Percentiles rank a stretch among this genome's conserved stretches.
Conservation (phyloP, 192 early-diverging fungal species). For the Backusella tuberculispora region DNA sequence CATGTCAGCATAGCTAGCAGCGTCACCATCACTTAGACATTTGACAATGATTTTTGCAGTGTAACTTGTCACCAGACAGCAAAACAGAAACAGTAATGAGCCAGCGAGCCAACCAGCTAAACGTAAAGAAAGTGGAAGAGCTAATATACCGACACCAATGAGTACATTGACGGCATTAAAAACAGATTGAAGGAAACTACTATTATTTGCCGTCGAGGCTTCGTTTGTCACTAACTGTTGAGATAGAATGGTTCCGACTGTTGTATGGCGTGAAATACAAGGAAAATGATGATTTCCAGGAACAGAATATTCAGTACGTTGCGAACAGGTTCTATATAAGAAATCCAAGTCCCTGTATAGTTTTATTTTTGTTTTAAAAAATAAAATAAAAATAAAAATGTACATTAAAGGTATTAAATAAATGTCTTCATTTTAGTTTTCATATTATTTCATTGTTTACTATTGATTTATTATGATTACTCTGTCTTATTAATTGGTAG, state of each 20-base stretch:
- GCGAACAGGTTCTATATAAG: constrained; percentile 14
- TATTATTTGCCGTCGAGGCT: constrained; percentile 5
- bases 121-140: constrained; percentile 61
- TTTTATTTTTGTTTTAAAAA: neutral
- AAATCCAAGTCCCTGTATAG: neutral
- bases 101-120: constrained; percentile 64
- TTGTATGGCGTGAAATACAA: constrained; percentile 27
- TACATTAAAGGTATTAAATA: neutral
- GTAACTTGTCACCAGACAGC: constrained; percentile 44
- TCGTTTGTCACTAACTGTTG: neutral
- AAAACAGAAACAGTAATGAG: constrained; percentile 48
- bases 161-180: constrained; percentile 65
- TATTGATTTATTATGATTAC: neutral
- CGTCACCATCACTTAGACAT: constrained; percentile 44
- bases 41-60: constrained; percentile 62
- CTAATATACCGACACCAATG: constrained; percentile 68
- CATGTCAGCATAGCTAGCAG: constrained; percentile 48
- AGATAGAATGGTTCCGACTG: constrained; percentile 23
- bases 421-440: neutral
- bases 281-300: constrained; percentile 8
- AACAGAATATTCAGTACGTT: constrained; percentile 8
- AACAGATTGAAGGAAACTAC: constrained; percentile 46
- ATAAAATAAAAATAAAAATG: neutral
- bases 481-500: constrained; percentile 10
- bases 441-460: neutral